Base-by-base conservation (phyloP, 257 asterid species). In the Lavandula angustifolia region DNA sequence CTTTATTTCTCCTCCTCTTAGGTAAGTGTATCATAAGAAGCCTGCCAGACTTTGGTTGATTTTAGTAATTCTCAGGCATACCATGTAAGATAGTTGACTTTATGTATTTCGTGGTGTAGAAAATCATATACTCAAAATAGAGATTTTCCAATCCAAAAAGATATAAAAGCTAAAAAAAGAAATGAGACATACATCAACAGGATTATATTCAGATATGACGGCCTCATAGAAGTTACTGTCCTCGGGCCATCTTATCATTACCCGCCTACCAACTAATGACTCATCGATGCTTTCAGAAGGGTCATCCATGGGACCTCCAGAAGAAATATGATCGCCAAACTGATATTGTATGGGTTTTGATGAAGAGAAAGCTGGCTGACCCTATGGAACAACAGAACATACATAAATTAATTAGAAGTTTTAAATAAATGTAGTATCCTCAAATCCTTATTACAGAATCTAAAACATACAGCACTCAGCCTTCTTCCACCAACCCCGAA, bases 171-270 rank as follows among this genome's bases (percentile, higher is more conserved):
- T 14, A 11, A 17, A 40, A 68, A 38, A 55, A 66, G 46, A 40
- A 59, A 56, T 18, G 4, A 62, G 12, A 78, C 87, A 67, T 81
- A 94, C 99, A 77, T 94, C 92, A 34, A 68, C 78, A 31, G 92
- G 84, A 62, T 88, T 82, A 76, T 84, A 90, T 54, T 87, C 87
- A 63, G 80, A 78, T 76, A 94, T 84, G 71, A 84, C 61, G 67
- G 99, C 99, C 85, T 90, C 97, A 50, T 86, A 90, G 73, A 94
- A 94, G 75, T 90, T 94, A 73, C 78, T 80, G 88, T 90, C 97
- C 5, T 70, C 91, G 29, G 96, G 95, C 95, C 91, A 90, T 80
- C 95, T 83, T 54, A 81, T 90, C 99, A 94, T 94, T 82, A 94
- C 99, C 71, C 84, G 89, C 78, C 95, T 80, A 70, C 99, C 99